Percentiles rank a stretch among this genome's conserved stretches.
These are phyloP conservation scores for Carpinus viminea DNA, from an alignment of 306 rosid species.

Conservation along the genomic window DNA sequence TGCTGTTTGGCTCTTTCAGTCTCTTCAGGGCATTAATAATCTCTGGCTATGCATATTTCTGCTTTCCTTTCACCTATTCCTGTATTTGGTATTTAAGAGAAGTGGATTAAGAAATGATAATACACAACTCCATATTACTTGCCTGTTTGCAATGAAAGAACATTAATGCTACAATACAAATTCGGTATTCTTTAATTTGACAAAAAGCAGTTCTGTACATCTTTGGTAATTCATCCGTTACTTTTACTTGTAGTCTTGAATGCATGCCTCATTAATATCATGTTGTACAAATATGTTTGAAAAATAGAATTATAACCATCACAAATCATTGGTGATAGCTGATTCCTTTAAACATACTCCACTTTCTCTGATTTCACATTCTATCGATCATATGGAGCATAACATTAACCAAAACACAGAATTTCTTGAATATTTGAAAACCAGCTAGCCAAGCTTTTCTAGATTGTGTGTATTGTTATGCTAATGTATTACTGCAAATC, in stretches of 20 bases:
- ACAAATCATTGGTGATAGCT: neutral
- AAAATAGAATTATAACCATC: neutral
- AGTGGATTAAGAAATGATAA: neutral
- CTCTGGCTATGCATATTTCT: neutral
- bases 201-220: neutral
- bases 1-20: constrained; percentile 9
- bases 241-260: neutral
- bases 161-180: neutral
- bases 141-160: neutral
- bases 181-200: neutral
- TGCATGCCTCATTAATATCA: neutral
- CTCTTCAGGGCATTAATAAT: constrained; percentile 10
- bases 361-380: neutral
- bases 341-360: neutral
- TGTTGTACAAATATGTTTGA: neutral
- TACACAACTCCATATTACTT: neutral
- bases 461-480: neutral
- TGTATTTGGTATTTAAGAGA: neutral
- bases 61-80: neutral
- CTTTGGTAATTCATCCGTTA: neutral
- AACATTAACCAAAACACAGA: neutral
- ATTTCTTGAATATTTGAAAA: neutral
- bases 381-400: neutral
- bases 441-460: neutral
- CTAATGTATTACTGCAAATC: constrained; percentile 2